Evolutionary conservation across 2,329 filamentous ascomycete species (phyloP), one percentile per base, ranked within the genome.

Genomic region (Biscogniauxia mediterranea): DNA sequence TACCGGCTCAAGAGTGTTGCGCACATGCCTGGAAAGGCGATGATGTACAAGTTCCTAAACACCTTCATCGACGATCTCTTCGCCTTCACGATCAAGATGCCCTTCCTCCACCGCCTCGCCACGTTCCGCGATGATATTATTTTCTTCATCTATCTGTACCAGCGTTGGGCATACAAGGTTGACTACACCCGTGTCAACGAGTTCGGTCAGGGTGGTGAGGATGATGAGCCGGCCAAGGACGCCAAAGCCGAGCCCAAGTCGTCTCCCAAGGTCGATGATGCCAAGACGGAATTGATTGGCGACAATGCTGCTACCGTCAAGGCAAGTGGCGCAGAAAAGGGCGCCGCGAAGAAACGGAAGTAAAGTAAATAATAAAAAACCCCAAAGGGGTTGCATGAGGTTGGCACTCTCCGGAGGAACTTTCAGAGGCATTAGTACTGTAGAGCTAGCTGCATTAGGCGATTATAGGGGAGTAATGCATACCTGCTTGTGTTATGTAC

Each of bases 1-100:
- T 99, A 99, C 82, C 89, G 94, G 13, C 86, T 99, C 68, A 97
- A 94, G 84, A 90, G 88, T 68, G 92, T 98, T 38, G 95, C 95
- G 11, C 95, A 99, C 79, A 97, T 99, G 94, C 93, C 95, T 1
- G 92, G 85, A 68, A 94, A 92, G 79, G 93, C 95, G 54, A 95
- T 99, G 92, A 94, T 89, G 76, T 97, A 97, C 85, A 97, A 98
- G 80, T 97, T 97, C 79, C 81, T 98, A 67, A 97, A 98, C 80
- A 98, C 95, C 5, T 99, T 99, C 76, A 98, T 99, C 75, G 95
- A 99, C 77, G 95, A 99, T 74, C 82, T 99, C 32, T 99, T 99
- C 73, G 95, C 95, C 1, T 99, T 98, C 73, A 99, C 95, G 49
- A 97, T 99, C 81, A 98, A 98, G 81, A 99, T 99, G 95, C 95